These are phyloP conservation scores for Thelephora terrestris DNA, from an alignment of 1,284 basidiomycete species.

Conservation along the genomic window DNA sequence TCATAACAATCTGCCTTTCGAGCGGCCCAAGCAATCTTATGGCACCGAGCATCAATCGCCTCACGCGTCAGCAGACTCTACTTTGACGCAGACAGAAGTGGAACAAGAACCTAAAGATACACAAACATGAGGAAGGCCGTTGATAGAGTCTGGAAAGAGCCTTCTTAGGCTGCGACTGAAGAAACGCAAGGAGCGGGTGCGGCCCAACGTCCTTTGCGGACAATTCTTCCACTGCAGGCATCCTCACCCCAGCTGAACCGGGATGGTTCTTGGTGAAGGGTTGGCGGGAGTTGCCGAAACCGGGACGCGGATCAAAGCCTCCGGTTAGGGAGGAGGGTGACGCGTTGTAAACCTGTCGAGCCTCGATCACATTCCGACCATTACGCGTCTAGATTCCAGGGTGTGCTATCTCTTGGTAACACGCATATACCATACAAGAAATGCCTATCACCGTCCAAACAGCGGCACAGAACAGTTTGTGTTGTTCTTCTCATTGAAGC, in stretches of 20 bases:
- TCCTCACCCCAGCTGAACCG: not conserved
- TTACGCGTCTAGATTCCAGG: not conserved
- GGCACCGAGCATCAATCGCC: conserved; percentile 9
- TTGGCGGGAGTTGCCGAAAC: no score
- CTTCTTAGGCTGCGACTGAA: conserved; percentile 79
- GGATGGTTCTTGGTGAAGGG: no score
- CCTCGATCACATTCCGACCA: not conserved
- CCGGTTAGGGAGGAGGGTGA: not conserved
- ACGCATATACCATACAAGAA: conserved; percentile 10
- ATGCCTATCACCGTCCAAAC: conserved; percentile 35
- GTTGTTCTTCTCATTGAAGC: not conserved
- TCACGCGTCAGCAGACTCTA: no score
- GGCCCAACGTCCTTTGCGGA: conserved; percentile 16
- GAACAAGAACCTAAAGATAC: conserved; percentile 72
- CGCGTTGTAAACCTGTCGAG: no score
- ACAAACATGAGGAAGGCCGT: conserved; percentile 86
- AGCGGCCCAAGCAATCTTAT: conserved; percentile 74
- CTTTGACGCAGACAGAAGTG: conserved; percentile 9
- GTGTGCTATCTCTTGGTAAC: not conserved
- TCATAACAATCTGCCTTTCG: conserved; percentile 87
- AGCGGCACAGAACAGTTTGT: conserved; percentile 58
- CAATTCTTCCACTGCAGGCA: conserved; percentile 7
- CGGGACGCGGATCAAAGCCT: no score
- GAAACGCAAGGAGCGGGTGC: conserved; percentile 70
- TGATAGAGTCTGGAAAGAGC: conserved; percentile 81